Evolutionary conservation across 345 rosid genomes (phyloP).

Genomic region (Citropsis articulata): DNA sequence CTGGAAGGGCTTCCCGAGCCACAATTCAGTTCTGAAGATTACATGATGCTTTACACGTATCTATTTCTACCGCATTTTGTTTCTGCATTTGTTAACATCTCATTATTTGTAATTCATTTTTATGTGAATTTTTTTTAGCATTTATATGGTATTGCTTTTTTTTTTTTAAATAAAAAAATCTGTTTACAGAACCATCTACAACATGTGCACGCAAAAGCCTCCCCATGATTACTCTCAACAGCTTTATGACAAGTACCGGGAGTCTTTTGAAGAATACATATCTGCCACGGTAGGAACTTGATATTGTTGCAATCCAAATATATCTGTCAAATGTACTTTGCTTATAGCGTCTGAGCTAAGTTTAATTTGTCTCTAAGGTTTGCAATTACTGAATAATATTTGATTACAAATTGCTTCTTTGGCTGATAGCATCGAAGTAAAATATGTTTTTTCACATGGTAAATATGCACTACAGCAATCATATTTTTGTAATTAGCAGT

Average conservation of each 20-base stretch:
- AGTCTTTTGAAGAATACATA: constrained; percentile 56
- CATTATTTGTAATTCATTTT: background rate
- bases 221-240: constrained; percentile 66
- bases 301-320: background rate
- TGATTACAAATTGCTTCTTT: background rate
- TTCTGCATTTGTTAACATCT: background rate
- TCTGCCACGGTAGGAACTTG: constrained; percentile 32
- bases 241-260: constrained; percentile 60
- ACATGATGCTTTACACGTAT: constrained; percentile 72
- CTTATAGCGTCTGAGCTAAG: background rate
- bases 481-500: background rate
- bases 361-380: background rate
- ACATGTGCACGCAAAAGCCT: constrained; percentile 72
- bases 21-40: constrained; percentile 52
- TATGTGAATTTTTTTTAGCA: background rate
- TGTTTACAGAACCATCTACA: constrained; percentile 52
- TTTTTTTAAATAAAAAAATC: constrained; percentile 1
- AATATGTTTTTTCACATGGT: background rate
- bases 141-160: background rate
- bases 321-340: background rate
- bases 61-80: constrained; percentile 1
- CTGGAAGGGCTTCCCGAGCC: constrained; percentile 54
- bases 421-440: background rate
- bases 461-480: background rate
- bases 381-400: background rate